Conservation (phyloP, 2,329 filamentous ascomycete species). For the Colletotrichum sp. region DNA sequence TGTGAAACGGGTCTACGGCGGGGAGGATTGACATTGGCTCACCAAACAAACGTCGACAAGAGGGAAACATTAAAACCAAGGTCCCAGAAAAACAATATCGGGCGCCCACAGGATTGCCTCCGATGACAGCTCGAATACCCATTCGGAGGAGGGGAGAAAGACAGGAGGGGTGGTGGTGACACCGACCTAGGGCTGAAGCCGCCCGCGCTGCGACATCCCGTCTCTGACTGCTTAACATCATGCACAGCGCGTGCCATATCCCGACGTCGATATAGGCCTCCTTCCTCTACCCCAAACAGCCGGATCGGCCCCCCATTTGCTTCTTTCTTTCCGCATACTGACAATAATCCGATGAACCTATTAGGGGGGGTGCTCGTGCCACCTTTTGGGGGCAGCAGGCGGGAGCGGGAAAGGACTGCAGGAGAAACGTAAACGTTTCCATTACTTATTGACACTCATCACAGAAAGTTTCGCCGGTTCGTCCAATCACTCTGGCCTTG, state of each 20-base stretch:
- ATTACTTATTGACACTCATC: background rate
- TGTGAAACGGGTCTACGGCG: conserved; percentile 1
- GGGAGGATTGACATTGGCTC: background rate
- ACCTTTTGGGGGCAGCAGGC: background rate
- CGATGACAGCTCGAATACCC: background rate
- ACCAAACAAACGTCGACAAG: background rate
- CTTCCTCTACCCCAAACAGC: background rate
- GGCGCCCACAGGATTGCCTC: background rate
- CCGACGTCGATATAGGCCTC: background rate
- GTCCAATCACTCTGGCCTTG: background rate
- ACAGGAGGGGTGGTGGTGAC: background rate
- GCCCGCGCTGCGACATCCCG: background rate
- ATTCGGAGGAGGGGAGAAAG: background rate
- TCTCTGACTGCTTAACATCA: background rate
- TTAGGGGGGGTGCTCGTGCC: background rate
- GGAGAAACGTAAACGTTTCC: background rate
- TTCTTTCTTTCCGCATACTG: background rate
- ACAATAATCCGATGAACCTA: background rate
- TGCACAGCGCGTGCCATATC: background rate
- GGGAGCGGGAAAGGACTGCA: background rate
- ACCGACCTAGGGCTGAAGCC: background rate
- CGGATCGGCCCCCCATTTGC: background rate
- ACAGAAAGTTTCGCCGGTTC: background rate
- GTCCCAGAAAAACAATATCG: background rate
- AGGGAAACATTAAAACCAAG: background rate